Percentiles rank a stretch among this genome's conserved stretches.
Evolutionary conservation across 108 stramenopile genomes (phyloP).

Genomic region (Nannochloropsis oceanica): DNA sequence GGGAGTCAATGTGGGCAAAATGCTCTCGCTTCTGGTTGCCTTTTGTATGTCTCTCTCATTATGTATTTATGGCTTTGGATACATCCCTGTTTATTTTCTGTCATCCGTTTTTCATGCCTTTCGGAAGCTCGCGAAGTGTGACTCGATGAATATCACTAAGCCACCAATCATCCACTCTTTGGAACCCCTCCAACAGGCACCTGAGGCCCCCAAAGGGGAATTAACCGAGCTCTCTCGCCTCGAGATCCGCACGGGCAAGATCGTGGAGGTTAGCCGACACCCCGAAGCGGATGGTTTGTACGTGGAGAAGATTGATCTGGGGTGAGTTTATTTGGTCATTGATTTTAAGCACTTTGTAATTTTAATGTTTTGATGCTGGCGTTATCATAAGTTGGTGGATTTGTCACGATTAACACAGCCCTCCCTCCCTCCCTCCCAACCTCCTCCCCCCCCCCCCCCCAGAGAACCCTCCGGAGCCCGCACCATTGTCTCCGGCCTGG

Average conservation of each 20-base stretch:
- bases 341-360: background rate
- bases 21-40: too few species aligned
- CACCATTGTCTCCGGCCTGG: slow-evolving; percentile 40
- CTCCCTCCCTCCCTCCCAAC: background rate
- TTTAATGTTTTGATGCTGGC: background rate
- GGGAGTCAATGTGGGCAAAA: background rate
- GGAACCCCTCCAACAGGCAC: background rate
- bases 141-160: too few species aligned
- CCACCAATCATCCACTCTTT: too few species aligned
- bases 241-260: slow-evolving; percentile 36
- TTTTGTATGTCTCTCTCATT: too few species aligned
- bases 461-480: slow-evolving; percentile 25
- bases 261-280: slow-evolving; percentile 34
- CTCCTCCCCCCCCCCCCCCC: background rate
- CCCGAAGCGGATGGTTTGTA: slow-evolving; percentile 39
- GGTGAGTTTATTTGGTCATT: background rate
- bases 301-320: slow-evolving; percentile 41
- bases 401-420: background rate
- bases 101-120: too few species aligned
- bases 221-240: slow-evolving; percentile 33
- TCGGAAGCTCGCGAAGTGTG: too few species aligned
- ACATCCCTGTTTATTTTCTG: too few species aligned
- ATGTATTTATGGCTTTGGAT: too few species aligned
- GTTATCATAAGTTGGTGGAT: background rate
- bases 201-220: slow-evolving; percentile 14